These are phyloP conservation scores for Clarireedia homoeocarpa DNA, from an alignment of 2,329 filamentous ascomycete genomes.

Conservation along the genomic window DNA sequence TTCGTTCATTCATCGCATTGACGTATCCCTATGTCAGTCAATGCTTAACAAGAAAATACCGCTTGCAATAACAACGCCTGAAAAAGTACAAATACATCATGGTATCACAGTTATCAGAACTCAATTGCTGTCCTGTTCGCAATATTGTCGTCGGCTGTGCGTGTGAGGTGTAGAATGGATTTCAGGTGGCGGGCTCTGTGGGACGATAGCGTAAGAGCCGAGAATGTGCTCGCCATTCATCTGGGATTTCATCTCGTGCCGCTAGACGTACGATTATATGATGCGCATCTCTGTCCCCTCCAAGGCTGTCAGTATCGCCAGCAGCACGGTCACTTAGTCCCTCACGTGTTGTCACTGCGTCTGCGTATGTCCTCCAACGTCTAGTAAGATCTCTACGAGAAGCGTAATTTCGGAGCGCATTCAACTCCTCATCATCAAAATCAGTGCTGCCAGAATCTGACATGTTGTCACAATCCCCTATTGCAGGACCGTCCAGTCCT, in stretches of 20 bases:
- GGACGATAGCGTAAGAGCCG: slow-evolving; percentile 49
- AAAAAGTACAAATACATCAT: slow-evolving; percentile 16
- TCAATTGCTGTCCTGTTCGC: neutral
- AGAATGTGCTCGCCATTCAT: slow-evolving; percentile 64
- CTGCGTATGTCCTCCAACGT: slow-evolving; percentile 22
- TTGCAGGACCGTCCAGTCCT: slow-evolving; percentile 11
- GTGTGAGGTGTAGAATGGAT: neutral
- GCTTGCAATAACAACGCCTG: neutral
- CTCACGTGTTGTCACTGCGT: slow-evolving; percentile 25
- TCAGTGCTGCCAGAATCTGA: slow-evolving; percentile 21
- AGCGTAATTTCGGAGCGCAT: slow-evolving; percentile 8
- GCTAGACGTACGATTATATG: slow-evolving; percentile 64
- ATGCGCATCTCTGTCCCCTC: slow-evolving; percentile 45
- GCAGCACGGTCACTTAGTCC: slow-evolving; percentile 28
- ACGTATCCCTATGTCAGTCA: neutral
- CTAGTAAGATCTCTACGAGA: slow-evolving; percentile 2
- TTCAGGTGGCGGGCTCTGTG: slow-evolving; percentile 30
- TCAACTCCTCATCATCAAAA: slow-evolving; percentile 32
- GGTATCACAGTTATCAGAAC: slow-evolving; percentile 14
- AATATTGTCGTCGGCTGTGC: too few species aligned
- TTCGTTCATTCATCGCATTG: too few species aligned
- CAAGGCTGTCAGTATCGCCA: slow-evolving; percentile 22
- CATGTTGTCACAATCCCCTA: slow-evolving; percentile 23
- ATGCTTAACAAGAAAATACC: neutral
- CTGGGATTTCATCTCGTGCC: slow-evolving; percentile 66